Evolutionary conservation across 495 filamentous ascomycete genomes (phyloP).

Genomic region (Tuber magnatum): DNA sequence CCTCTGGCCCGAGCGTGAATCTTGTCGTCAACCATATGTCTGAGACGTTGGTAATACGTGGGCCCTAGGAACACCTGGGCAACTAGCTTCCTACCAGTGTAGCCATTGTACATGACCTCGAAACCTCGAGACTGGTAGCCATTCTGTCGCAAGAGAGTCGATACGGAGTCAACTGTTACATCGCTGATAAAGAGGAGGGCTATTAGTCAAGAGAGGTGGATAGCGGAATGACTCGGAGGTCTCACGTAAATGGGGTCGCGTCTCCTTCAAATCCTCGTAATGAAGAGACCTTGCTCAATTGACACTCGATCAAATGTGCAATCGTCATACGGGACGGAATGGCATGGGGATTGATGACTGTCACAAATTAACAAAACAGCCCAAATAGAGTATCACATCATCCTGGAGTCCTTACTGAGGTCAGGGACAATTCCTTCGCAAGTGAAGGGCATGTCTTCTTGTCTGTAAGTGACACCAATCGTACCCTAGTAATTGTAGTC

Average conservation of each 20-base stretch:
- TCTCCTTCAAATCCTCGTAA: slow-evolving; percentile 90
- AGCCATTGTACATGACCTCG: slow-evolving; percentile 97
- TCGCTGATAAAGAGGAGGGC: slow-evolving; percentile 44
- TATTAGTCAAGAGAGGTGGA: background rate
- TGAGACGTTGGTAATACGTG: slow-evolving; percentile 96
- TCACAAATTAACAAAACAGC: slow-evolving; percentile 1
- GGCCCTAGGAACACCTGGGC: slow-evolving; percentile 95
- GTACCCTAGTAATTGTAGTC: slow-evolving; percentile 53
- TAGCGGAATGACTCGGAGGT: background rate
- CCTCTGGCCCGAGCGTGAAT: slow-evolving; percentile 95
- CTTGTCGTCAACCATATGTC: slow-evolving; percentile 99
- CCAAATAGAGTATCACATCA: background rate
- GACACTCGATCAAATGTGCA: slow-evolving; percentile 98
- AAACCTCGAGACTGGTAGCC: slow-evolving; percentile 96
- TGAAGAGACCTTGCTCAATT: slow-evolving; percentile 87
- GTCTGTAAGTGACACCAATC: slow-evolving; percentile 93
- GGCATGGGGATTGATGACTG: slow-evolving; percentile 93
- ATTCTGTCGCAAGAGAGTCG: slow-evolving; percentile 74
- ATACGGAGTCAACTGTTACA: slow-evolving; percentile 92
- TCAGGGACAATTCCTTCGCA: slow-evolving; percentile 85
- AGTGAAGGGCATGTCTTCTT: slow-evolving; percentile 98
- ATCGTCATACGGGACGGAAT: slow-evolving; percentile 99
- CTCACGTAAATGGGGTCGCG: slow-evolving; percentile 81
- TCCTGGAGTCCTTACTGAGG: slow-evolving; percentile 49
- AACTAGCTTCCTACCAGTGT: slow-evolving; percentile 85